These are phyloP conservation scores for Physaria fendleri DNA, from an alignment of 345 rosid species.

Conservation along the genomic window DNA sequence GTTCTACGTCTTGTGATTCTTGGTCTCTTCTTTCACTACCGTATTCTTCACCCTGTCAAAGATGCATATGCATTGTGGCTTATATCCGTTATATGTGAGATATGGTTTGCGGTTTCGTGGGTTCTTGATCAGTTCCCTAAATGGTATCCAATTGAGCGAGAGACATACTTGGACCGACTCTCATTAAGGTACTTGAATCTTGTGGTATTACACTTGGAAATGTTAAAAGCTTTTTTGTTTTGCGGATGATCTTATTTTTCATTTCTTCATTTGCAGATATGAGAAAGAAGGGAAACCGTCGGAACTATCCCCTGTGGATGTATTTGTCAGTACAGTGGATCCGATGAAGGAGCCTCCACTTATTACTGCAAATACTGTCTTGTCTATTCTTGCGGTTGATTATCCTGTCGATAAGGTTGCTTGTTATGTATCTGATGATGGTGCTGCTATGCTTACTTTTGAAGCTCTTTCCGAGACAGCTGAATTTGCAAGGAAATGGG, in stretches of 20 bases:
- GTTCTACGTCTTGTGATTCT: slow-evolving; percentile 81
- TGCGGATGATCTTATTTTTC: not conserved
- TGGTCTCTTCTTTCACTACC: slow-evolving; percentile 87
- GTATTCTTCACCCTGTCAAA: slow-evolving; percentile 83
- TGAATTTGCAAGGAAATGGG: slow-evolving; percentile 96
- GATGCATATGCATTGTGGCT: slow-evolving; percentile 94
- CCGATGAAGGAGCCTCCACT: slow-evolving; percentile 98
- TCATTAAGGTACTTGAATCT: slow-evolving; percentile 62
- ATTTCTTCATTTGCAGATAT: slow-evolving; percentile 45
- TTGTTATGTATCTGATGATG: slow-evolving; percentile 98
- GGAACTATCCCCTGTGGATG: slow-evolving; percentile 65
- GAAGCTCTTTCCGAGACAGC: slow-evolving; percentile 99
- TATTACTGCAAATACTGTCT: slow-evolving; percentile 96
- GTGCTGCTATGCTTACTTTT: slow-evolving; percentile 99
- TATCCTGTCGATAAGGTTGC: slow-evolving; percentile 92
- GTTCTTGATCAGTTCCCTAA: slow-evolving; percentile 98
- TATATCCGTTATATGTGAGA: slow-evolving; percentile 94
- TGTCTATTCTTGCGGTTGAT: slow-evolving; percentile 95
- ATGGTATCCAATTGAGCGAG: slow-evolving; percentile 85
- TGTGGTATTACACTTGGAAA: not conserved
- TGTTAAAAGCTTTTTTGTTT: not conserved
- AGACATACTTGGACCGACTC: slow-evolving; percentile 92
- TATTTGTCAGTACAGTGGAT: slow-evolving; percentile 95
- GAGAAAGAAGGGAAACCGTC: slow-evolving; percentile 98
- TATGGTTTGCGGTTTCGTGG: slow-evolving; percentile 99